These are phyloP conservation scores for Helminthosporium solani DNA, from an alignment of 2,329 filamentous ascomycete species.

Conservation along the genomic window DNA sequence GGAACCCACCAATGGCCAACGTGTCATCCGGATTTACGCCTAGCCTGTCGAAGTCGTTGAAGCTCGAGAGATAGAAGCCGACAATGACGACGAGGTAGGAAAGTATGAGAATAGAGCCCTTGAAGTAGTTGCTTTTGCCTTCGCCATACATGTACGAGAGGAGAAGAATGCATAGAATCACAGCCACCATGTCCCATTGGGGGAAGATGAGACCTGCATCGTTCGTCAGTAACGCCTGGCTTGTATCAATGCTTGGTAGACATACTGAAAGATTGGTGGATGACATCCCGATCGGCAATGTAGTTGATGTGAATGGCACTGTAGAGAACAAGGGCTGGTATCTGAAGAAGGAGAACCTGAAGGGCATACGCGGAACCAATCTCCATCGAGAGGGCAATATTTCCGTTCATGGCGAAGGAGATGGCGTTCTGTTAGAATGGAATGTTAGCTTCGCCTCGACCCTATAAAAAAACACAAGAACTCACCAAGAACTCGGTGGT, in stretches of 20 bases:
- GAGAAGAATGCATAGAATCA: constrained; percentile 93
- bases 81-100: constrained; percentile 90
- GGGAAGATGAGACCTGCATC: constrained; percentile 82
- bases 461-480: constrained; percentile 7
- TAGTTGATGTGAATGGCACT: constrained; percentile 70
- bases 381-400: constrained; percentile 98
- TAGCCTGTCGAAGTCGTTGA: constrained; percentile 53
- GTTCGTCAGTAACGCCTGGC: constrained; percentile 13
- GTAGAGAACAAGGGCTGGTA: constrained; percentile 89
- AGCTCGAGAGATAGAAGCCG: constrained; percentile 85
- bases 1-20: constrained; percentile 33
- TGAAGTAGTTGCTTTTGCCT: constrained; percentile 99
- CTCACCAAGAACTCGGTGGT: constrained; percentile 94
- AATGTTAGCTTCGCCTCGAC: constrained; percentile 2
- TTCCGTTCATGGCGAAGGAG: constrained; percentile 99
- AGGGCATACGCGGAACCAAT: constrained; percentile 96
- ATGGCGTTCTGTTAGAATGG: constrained; percentile 75
- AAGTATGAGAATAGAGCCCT: constrained; percentile 90
- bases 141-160: constrained; percentile 98
- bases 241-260: not conserved
- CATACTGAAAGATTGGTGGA: constrained; percentile 67
- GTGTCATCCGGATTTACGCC: constrained; percentile 39
- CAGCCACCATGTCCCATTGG: constrained; percentile 98
- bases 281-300: constrained; percentile 56
- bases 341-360: constrained; percentile 92